Percentiles rank a stretch among this genome's conserved stretches.
Conservation (phyloP, 495 filamentous ascomycete genomes). For the Trichoderma asperelloides region DNA sequence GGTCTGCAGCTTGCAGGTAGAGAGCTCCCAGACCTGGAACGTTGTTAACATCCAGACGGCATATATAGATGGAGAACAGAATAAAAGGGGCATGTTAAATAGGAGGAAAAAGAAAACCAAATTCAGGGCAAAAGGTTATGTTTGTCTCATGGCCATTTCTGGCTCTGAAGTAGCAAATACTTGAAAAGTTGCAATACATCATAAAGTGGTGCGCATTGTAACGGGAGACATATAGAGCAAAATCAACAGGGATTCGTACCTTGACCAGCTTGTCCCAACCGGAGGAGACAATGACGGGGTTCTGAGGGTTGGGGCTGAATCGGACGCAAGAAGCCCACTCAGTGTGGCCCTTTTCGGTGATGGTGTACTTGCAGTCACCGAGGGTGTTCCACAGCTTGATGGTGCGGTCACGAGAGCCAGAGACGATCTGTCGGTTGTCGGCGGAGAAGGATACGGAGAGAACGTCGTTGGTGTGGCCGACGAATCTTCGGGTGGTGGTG, state of each 20-base stretch:
- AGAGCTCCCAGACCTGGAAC: slow-evolving; percentile 93
- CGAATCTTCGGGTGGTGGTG: slow-evolving; percentile 92
- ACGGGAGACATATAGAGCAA: background rate
- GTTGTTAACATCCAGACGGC: background rate
- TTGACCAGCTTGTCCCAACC: slow-evolving; percentile 99
- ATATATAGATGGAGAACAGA: no score
- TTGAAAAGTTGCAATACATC: slow-evolving; percentile 81
- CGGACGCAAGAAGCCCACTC: slow-evolving; percentile 99
- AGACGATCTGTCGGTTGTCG: slow-evolving; percentile 99
- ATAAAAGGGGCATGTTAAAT: background rate
- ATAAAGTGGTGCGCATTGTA: slow-evolving; percentile 32
- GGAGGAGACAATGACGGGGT: slow-evolving; percentile 97
- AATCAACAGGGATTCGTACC: slow-evolving; percentile 49
- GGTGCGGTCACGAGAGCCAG: slow-evolving; percentile 90
- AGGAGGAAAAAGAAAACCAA: slow-evolving; percentile 15
- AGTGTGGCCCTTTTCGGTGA: slow-evolving; percentile 99
- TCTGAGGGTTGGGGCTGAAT: slow-evolving; percentile 99
- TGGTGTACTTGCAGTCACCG: slow-evolving; percentile 99
- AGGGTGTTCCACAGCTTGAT: slow-evolving; percentile 99
- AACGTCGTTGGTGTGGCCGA: slow-evolving; percentile 98
- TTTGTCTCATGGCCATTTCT: slow-evolving; percentile 90
- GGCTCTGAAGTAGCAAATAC: slow-evolving; percentile 99
- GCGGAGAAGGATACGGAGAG: slow-evolving; percentile 99
- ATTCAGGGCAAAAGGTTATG: slow-evolving; percentile 16
- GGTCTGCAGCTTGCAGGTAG: slow-evolving; percentile 97